Percentiles rank a stretch among this genome's conserved stretches.
These are phyloP conservation scores for Cladosporium oxysporum DNA, from an alignment of 2,329 filamentous ascomycete species.

Conservation along the genomic window DNA sequence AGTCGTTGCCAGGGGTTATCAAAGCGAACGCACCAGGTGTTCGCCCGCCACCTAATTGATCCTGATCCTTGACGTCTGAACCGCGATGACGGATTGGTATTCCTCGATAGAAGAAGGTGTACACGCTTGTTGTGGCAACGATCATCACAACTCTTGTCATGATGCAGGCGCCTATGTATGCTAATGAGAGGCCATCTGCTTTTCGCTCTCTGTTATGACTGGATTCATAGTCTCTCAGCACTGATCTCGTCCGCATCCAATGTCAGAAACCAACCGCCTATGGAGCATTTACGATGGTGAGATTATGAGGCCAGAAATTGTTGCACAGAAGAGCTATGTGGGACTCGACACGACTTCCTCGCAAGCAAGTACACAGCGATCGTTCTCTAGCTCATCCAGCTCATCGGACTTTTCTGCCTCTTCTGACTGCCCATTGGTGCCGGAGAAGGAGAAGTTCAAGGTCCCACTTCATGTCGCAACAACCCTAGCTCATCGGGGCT, in stretches of 20 bases:
- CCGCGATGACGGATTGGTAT: not conserved
- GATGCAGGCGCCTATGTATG: not conserved
- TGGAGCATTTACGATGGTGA: not conserved
- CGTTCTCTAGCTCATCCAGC: not conserved
- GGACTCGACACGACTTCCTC: not conserved
- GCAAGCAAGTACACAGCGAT: not conserved
- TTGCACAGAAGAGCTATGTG: not conserved
- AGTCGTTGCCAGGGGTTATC: constrained; percentile 7
- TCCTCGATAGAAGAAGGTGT: constrained; percentile 3
- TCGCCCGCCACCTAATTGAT: not conserved
- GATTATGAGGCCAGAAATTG: not conserved
- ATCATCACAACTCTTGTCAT: constrained; percentile 3
- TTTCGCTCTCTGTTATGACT: not conserved
- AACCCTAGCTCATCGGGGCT: not conserved
- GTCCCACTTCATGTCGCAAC: constrained; percentile 1
- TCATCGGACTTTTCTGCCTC: constrained; percentile 5
- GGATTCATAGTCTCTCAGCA: not conserved
- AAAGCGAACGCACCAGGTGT: constrained; percentile 6
- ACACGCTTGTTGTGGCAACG: constrained; percentile 10
- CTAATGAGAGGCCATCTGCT: not conserved
- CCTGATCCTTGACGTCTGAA: not conserved
- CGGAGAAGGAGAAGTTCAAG: not conserved
- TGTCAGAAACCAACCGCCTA: not conserved
- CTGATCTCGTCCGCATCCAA: not conserved
- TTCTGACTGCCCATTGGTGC: not conserved